Evolutionary conservation across 2,329 filamentous ascomycete genomes (phyloP).

Genomic region (Hymenoscyphus scutula): DNA sequence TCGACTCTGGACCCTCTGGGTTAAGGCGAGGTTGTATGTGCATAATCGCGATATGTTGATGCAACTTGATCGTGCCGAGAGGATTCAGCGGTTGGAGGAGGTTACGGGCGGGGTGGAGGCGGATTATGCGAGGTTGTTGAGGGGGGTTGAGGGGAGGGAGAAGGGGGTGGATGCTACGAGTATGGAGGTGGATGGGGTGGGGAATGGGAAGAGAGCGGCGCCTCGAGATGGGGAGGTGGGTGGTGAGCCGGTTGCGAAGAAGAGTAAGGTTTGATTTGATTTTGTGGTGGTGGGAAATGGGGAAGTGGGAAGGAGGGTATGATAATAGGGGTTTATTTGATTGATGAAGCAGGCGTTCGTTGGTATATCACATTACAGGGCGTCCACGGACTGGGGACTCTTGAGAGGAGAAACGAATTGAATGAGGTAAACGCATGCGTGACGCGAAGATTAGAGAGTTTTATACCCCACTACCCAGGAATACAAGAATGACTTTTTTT

Average conservation of each 20-base stretch:
- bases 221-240: slow-evolving; percentile 14
- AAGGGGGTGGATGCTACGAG: slow-evolving; percentile 4
- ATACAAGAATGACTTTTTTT: not conserved
- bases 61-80: slow-evolving; percentile 66
- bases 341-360: no score
- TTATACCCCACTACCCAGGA: no score
- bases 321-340: not conserved
- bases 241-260: slow-evolving; percentile 29
- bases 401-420: not conserved
- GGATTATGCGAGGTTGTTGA: slow-evolving; percentile 68
- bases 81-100: slow-evolving; percentile 69
- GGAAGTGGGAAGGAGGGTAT: not conserved
- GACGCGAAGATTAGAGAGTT: slow-evolving; percentile 1
- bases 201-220: slow-evolving; percentile 27
- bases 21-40: slow-evolving; percentile 74
- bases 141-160: slow-evolving; percentile 21
- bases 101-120: slow-evolving; percentile 66
- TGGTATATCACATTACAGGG: not conserved
- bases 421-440: not conserved
- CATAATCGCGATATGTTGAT: slow-evolving; percentile 71
- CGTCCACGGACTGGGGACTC: not conserved
- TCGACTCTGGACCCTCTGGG: slow-evolving; percentile 68
- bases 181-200: no score
- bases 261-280: slow-evolving; percentile 21
- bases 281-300: not conserved